Evolutionary conservation across 2,329 filamentous ascomycete genomes (phyloP).

Genomic region (Colletotrichum shisoi): DNA sequence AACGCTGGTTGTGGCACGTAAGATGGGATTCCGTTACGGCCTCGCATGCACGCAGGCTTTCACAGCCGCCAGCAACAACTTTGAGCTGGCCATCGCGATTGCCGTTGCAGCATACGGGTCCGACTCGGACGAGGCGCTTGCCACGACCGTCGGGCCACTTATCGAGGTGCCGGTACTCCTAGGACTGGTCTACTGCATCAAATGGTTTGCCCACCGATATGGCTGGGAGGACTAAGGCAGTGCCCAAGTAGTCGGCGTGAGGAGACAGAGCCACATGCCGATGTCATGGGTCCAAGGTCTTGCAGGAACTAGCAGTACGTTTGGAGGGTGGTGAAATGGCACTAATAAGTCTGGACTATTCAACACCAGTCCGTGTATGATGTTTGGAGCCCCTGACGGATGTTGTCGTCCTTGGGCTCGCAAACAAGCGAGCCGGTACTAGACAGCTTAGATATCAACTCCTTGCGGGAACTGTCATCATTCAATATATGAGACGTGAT

Average conservation of each 20-base stretch:
- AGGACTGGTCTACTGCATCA: conserved; percentile 77
- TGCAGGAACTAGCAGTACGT: conserved; percentile 22
- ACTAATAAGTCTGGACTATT: background rate
- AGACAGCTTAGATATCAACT: background rate
- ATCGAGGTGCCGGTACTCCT: conserved; percentile 87
- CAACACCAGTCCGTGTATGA: background rate
- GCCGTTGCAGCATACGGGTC: conserved; percentile 82
- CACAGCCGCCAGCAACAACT: conserved; percentile 91
- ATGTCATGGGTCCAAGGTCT: conserved; percentile 26
- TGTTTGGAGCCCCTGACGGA: too few species aligned
- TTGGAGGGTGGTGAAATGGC: conserved; percentile 19
- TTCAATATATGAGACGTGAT: background rate
- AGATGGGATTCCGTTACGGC: conserved; percentile 77
- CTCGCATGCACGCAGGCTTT: conserved; percentile 81
- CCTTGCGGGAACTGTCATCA: too few species aligned
- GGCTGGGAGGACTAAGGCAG: conserved; percentile 57
- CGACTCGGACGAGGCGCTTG: conserved; percentile 79
- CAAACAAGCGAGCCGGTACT: too few species aligned
- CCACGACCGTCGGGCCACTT: conserved; percentile 82
- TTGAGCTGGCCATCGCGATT: conserved; percentile 89
- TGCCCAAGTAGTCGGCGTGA: background rate
- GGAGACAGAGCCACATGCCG: conserved; percentile 22
- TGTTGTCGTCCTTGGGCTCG: background rate
- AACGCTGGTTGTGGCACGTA: conserved; percentile 68
- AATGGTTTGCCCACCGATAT: conserved; percentile 63